These are phyloP conservation scores for Pyrenophora seminiperda DNA, from an alignment of 2,329 filamentous ascomycete genomes.

Conservation along the genomic window DNA sequence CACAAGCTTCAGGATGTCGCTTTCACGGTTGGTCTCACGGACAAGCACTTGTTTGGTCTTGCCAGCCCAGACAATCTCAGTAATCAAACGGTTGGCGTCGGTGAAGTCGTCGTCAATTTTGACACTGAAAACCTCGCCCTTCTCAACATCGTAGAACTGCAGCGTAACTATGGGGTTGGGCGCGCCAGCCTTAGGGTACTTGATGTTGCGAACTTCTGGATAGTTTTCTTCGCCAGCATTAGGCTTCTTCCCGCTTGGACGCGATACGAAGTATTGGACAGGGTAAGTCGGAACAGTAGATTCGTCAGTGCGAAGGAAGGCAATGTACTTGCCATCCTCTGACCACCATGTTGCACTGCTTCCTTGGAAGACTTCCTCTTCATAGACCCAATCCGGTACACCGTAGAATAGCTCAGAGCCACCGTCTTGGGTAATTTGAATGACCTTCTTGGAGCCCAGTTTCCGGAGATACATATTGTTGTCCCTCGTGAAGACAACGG, in stretches of 20 bases:
- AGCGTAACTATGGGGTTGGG: conserved; percentile 90
- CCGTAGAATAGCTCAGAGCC: conserved; percentile 91
- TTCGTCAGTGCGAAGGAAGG: conserved; percentile 93
- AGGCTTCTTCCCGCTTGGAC: conserved; percentile 76
- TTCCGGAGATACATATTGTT: conserved; percentile 89
- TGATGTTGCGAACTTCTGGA: conserved; percentile 88
- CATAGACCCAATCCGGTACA: conserved; percentile 96
- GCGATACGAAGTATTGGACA: conserved; percentile 88
- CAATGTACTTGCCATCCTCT: conserved; percentile 82
- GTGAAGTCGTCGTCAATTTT: conserved; percentile 76
- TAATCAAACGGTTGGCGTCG: conserved; percentile 85
- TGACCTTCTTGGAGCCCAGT: conserved; percentile 63
- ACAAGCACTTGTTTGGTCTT: conserved; percentile 75
- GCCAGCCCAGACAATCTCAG: conserved; percentile 89
- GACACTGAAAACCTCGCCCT: conserved; percentile 78
- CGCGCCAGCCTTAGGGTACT: conserved; percentile 94
- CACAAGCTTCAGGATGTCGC: conserved; percentile 85
- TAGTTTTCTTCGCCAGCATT: conserved; percentile 79
- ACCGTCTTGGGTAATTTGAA: conserved; percentile 83
- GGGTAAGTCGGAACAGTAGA: conserved; percentile 89
- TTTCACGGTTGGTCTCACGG: conserved; percentile 92
- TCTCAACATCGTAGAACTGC: conserved; percentile 83
- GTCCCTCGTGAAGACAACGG: conserved; percentile 83
- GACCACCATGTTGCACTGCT: conserved; percentile 96
- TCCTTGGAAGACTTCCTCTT: conserved; percentile 79